phyloP scores from a whole-genome alignment of 805 yeast genomes.

The Candida michaelii region DNA sequence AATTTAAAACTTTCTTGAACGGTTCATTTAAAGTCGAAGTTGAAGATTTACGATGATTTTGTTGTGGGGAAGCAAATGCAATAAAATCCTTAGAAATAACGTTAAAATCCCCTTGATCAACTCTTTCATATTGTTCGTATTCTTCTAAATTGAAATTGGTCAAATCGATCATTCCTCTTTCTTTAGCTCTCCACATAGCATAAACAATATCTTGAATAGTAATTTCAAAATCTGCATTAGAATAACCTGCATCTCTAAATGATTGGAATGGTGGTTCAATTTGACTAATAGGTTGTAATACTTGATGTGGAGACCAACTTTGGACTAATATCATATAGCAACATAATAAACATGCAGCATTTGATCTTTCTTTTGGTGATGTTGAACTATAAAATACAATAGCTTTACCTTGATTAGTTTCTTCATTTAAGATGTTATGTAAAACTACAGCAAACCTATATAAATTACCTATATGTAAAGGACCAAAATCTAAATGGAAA shows the following conservation, averaged over 20 bases:
- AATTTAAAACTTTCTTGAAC: constrained; percentile 77
- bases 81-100: constrained; percentile 88
- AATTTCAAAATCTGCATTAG: constrained; percentile 90
- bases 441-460: constrained; percentile 93
- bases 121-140: constrained; percentile 91
- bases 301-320: constrained; percentile 98
- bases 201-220: constrained; percentile 94
- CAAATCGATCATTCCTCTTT: constrained; percentile 82
- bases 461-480: constrained; percentile 87
- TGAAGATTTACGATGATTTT: constrained; percentile 39
- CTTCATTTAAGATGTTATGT: constrained; percentile 88
- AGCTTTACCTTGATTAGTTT: constrained; percentile 79
- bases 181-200: constrained; percentile 97
- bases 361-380: constrained; percentile 78
- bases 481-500: constrained; percentile 97
- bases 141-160: constrained; percentile 87
- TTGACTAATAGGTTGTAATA: constrained; percentile 89
- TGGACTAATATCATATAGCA: constrained; percentile 95
- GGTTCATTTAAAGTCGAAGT: constrained; percentile 65
- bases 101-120: constrained; percentile 96
- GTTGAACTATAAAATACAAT: constrained; percentile 88
- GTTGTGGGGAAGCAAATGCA: constrained; percentile 97
- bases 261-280: constrained; percentile 91
- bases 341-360: constrained; percentile 91
- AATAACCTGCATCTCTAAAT: constrained; percentile 96